Evolutionary conservation across 129 eudicot species (phyloP).

Genomic region (Escallonia rubra): DNA sequence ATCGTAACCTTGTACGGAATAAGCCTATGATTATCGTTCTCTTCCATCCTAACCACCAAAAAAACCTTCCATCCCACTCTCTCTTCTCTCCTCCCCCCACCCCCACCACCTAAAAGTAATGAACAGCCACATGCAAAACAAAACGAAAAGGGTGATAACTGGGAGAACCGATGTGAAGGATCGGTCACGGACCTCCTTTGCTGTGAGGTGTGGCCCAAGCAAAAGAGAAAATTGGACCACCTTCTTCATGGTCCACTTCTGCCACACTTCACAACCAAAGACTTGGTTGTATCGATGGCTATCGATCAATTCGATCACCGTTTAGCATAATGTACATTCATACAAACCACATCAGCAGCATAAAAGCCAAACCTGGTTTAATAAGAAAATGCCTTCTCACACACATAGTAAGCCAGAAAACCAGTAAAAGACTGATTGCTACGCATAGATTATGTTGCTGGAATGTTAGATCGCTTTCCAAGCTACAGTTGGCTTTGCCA

Average conservation of each 20-base stretch:
- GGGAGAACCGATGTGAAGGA: not conserved
- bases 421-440: not conserved
- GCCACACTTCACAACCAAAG: not conserved
- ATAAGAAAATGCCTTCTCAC: not conserved
- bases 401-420: not conserved
- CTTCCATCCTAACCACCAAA: not conserved
- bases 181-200: conserved; percentile 2
- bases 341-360: too few species aligned
- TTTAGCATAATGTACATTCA: too few species aligned
- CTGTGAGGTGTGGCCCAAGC: not conserved
- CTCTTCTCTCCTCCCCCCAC: not conserved
- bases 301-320: too few species aligned
- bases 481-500: conserved; percentile 14
- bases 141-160: not conserved
- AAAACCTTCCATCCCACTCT: not conserved
- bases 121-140: not conserved
- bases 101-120: not conserved
- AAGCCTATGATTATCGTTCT: too few species aligned
- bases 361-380: not conserved
- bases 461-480: conserved; percentile 8
- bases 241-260: not conserved
- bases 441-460: not conserved
- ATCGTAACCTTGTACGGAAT: too few species aligned
- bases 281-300: not conserved
- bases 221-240: not conserved